These are phyloP conservation scores for Simplicillium sp. DNA, from an alignment of 2,329 filamentous ascomycete species.

Conservation along the genomic window DNA sequence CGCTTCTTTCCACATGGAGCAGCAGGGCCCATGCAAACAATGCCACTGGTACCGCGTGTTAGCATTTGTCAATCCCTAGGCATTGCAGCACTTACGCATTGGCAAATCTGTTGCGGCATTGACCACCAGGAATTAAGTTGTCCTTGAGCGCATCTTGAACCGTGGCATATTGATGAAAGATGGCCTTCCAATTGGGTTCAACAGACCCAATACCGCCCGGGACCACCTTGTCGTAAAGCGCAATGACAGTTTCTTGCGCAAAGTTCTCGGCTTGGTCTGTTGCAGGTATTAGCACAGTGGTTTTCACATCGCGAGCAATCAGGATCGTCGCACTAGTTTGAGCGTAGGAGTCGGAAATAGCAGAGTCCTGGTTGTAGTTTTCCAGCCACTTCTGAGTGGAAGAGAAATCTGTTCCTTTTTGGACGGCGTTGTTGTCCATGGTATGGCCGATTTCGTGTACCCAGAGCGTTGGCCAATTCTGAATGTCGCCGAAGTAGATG, in stretches of 20 bases:
- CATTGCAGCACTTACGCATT: neutral
- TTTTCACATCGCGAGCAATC: too few relatives aligned
- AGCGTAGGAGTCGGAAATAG: constrained; percentile 7
- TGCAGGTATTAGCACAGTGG: neutral
- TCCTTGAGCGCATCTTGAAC: neutral
- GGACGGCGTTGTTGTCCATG: constrained; percentile 1
- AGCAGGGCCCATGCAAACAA: constrained; percentile 5
- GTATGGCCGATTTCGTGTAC: constrained; percentile 1
- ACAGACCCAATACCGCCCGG: constrained; percentile 10
- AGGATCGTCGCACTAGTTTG: neutral
- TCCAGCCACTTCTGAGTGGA: constrained; percentile 7
- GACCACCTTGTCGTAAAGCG: constrained; percentile 12
- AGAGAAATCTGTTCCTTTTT: constrained; percentile 5
- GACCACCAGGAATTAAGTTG: neutral
- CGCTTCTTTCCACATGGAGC: constrained; percentile 4
- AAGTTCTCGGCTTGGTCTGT: constrained; percentile 10
- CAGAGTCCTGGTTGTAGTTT: constrained; percentile 6
- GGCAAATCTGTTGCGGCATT: neutral
- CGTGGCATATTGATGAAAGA: neutral
- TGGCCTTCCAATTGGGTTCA: constrained; percentile 6
- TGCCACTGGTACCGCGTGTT: neutral
- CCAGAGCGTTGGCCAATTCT: neutral
- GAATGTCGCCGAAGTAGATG: constrained; percentile 4
- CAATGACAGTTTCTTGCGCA: constrained; percentile 11
- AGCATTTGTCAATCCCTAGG: neutral